phyloP scores from a whole-genome alignment of 441 rosid species.

The Pelargonium myrrhifolium region DNA sequence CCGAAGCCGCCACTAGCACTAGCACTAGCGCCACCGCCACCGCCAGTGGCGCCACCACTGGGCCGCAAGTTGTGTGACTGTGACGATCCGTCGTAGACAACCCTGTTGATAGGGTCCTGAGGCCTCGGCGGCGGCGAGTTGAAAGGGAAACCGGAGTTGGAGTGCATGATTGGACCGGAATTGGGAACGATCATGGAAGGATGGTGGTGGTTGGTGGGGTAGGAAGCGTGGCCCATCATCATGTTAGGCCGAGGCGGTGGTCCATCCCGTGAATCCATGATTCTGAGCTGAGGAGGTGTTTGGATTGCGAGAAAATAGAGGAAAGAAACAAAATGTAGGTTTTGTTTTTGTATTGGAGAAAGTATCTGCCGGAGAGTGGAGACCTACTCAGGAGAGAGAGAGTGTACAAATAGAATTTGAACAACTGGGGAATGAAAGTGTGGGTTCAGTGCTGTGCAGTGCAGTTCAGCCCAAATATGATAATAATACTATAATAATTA shows the following conservation, averaged over 20 bases:
- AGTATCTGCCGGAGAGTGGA: no score
- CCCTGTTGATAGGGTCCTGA: constrained; percentile 8
- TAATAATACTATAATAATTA: no score
- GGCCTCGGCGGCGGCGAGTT: constrained; percentile 19
- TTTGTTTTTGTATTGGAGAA: neutral
- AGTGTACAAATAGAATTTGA: no score
- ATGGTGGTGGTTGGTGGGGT: neutral
- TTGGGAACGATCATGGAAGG: neutral
- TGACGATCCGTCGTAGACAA: constrained; percentile 58
- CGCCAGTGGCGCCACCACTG: no score
- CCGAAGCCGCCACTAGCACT: constrained; percentile 37
- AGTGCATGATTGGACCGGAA: neutral
- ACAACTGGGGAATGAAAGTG: no score
- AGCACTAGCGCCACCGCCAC: neutral
- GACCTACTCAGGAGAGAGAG: no score
- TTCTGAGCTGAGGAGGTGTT: neutral
- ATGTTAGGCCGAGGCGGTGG: neutral
- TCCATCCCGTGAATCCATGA: constrained; percentile 3
- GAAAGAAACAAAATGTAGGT: neutral
- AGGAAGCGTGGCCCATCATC: no score
- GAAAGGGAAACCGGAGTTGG: neutral
- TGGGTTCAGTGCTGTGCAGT: no score
- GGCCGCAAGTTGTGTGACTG: constrained; percentile 18
- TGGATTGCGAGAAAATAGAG: neutral
- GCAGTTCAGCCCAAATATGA: no score